Conservation (phyloP, 2,329 filamentous ascomycete genomes). For the Domatiomyces catenatus region DNA sequence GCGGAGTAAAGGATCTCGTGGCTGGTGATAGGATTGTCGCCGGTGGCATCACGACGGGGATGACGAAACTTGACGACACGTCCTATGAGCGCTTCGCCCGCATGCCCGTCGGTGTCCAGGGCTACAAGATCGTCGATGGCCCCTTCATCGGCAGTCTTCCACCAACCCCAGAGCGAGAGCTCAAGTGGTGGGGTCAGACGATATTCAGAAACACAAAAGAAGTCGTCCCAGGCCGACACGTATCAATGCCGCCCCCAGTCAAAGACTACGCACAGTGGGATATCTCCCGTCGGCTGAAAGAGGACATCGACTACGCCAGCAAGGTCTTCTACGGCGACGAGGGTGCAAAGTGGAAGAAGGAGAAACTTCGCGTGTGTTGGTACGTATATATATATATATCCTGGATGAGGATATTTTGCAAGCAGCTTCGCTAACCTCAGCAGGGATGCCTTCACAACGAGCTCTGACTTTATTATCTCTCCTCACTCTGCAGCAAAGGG, state of each 20-base stretch:
- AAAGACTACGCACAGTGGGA: conserved; percentile 50
- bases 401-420: background rate
- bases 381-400: conserved; percentile 24
- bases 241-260: conserved; percentile 42
- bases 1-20: conserved; percentile 27
- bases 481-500: conserved; percentile 28
- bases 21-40: conserved; percentile 36
- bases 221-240: conserved; percentile 35
- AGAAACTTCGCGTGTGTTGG: conserved; percentile 53
- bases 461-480: conserved; percentile 36
- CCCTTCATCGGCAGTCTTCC: conserved; percentile 45
- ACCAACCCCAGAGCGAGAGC: conserved; percentile 28
- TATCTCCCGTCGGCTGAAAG: conserved; percentile 39
- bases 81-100: conserved; percentile 24
- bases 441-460: conserved; percentile 52
- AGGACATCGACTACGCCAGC: conserved; percentile 44
- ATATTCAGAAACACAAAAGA: conserved; percentile 44
- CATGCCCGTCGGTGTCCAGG: conserved; percentile 33
- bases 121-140: conserved; percentile 28
- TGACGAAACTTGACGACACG: conserved; percentile 30
- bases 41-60: conserved; percentile 32
- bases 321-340: conserved; percentile 45
- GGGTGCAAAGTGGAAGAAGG: conserved; percentile 41
- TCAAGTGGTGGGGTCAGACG: conserved; percentile 47
- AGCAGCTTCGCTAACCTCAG: conserved; percentile 3